Conservation (phyloP, 2,329 filamentous ascomycete genomes). For the Hansfordia pulvinata region DNA sequence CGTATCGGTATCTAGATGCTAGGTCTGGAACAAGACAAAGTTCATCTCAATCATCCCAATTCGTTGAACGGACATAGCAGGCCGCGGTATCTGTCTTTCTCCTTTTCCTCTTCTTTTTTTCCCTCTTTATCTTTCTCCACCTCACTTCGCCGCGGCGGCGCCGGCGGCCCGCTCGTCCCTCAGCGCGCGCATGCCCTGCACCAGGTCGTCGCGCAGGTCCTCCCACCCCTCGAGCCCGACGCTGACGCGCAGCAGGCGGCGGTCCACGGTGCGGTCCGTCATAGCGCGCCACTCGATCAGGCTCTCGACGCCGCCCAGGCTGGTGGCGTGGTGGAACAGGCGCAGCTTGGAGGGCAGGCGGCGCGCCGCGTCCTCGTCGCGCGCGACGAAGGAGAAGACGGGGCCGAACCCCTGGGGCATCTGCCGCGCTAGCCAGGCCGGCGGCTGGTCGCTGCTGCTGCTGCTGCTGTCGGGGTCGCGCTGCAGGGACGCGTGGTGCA, state of each 20-base stretch:
- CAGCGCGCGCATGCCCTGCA: constrained; percentile 50
- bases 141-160: constrained; percentile 13
- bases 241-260: constrained; percentile 63
- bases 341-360: constrained; percentile 62
- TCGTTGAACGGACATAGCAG: too few relatives aligned
- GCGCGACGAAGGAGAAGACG: constrained; percentile 67
- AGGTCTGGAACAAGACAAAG: not conserved
- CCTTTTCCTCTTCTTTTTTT: constrained; percentile 1
- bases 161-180: too few relatives aligned
- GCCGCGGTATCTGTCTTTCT: too few relatives aligned
- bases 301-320: constrained; percentile 85
- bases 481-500: constrained; percentile 75
- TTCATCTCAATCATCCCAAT: not conserved
- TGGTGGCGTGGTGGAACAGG: constrained; percentile 91
- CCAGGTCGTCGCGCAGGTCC: constrained; percentile 66
- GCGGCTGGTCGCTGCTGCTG: too few relatives aligned
- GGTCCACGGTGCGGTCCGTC: constrained; percentile 64
- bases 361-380: constrained; percentile 45
- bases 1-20: not conserved
- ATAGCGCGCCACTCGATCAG: constrained; percentile 94
- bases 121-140: constrained; percentile 8
- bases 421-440: constrained; percentile 65
- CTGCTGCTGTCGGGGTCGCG: constrained; percentile 38
- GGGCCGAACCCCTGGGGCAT: constrained; percentile 88
- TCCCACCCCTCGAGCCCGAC: constrained; percentile 78